phyloP scores from a whole-genome alignment of 2,329 filamentous ascomycete genomes.

The Cytospora mali region DNA sequence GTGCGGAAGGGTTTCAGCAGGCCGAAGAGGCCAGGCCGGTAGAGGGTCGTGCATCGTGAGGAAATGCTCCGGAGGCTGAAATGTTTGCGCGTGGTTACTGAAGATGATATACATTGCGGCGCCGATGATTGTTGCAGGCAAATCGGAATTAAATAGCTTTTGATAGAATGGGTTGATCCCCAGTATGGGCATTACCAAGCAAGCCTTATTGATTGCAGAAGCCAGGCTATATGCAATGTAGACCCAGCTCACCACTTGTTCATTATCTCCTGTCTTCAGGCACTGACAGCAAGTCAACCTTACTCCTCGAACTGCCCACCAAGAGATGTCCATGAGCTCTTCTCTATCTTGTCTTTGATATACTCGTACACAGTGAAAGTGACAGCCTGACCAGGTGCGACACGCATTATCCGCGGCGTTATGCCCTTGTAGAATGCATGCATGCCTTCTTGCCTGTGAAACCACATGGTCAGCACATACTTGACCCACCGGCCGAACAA shows the following conservation, averaged over 20 bases:
- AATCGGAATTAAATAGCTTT: background rate
- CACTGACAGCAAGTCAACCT: constrained; percentile 7
- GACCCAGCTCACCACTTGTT: background rate
- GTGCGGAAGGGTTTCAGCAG: constrained; percentile 71
- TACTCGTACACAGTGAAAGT: constrained; percentile 79
- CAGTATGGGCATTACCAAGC: background rate
- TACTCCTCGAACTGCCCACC: constrained; percentile 71
- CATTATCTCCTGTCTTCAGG: background rate
- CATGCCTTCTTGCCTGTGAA: constrained; percentile 78
- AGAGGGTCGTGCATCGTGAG: background rate
- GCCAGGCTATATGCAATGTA: constrained; percentile 9
- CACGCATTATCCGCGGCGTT: constrained; percentile 94
- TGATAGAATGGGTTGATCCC: background rate
- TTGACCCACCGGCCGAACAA: background rate
- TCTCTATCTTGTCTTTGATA: constrained; percentile 73
- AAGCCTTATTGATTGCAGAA: background rate
- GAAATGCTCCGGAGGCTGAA: too few relatives aligned
- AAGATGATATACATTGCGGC: background rate
- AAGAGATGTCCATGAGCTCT: constrained; percentile 60
- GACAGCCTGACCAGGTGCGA: constrained; percentile 89
- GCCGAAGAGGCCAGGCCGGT: constrained; percentile 77
- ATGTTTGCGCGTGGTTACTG: background rate
- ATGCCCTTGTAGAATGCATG: constrained; percentile 99
- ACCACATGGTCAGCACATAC: background rate
- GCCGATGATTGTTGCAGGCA: background rate